Percentiles rank a stretch among this genome's conserved stretches.
These are phyloP conservation scores for Fusarium sulawesiense DNA, from an alignment of 2,329 filamentous ascomycete species.

Conservation along the genomic window DNA sequence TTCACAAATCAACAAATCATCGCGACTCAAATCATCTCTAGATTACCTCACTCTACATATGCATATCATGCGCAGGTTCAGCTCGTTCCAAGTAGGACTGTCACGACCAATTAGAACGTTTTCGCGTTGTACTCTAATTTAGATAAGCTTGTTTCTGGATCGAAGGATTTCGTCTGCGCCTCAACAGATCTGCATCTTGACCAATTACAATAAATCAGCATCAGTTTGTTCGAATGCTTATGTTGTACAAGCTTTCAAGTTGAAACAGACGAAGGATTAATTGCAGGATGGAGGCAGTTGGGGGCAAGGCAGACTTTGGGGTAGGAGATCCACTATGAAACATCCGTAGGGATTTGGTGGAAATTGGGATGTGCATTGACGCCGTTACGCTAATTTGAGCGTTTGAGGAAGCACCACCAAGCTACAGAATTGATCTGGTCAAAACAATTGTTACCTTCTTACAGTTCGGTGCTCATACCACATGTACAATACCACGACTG, in stretches of 20 bases:
- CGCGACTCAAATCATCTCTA: neutral
- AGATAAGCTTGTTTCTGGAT: neutral
- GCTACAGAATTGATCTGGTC: too few species aligned
- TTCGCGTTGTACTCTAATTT: neutral
- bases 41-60: neutral
- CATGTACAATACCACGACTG: neutral
- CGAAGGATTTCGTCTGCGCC: slow-evolving; percentile 1
- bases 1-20: neutral
- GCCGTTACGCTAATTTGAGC: neutral
- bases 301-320: neutral
- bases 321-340: neutral
- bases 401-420: too few species aligned
- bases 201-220: too few species aligned
- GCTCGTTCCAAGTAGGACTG: neutral
- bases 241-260: neutral
- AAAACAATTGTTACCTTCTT: too few species aligned
- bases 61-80: neutral
- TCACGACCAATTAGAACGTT: neutral
- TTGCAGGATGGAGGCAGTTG: neutral
- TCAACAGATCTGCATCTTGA: neutral
- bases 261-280: neutral
- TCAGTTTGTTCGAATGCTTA: neutral
- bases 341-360: neutral
- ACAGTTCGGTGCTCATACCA: rapidly evolving
- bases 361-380: neutral